phyloP scores from a whole-genome alignment of 805 yeast species.

The Zygoascus ofunaensis region DNA sequence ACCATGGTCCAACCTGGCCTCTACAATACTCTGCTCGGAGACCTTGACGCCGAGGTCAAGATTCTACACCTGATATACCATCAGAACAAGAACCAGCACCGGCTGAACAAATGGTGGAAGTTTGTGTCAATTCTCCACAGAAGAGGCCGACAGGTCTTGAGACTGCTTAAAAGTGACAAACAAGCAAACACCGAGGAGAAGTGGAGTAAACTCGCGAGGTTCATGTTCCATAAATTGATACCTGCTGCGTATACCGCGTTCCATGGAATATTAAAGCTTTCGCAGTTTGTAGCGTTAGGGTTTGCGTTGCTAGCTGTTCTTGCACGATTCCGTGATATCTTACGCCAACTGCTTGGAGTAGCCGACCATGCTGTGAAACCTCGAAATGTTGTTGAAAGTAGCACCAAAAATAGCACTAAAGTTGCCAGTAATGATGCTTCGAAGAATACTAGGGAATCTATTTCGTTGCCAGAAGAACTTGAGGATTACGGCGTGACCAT shows the following conservation, averaged over 20 bases:
- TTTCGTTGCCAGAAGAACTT: neutral
- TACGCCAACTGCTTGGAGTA: no score
- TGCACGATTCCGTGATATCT: constrained; percentile 33
- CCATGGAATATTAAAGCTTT: constrained; percentile 59
- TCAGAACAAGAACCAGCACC: constrained; percentile 70
- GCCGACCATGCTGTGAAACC: neutral
- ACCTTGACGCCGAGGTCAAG: constrained; percentile 42
- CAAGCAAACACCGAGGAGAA: constrained; percentile 4
- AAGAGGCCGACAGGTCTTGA: constrained; percentile 20
- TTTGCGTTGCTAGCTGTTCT: constrained; percentile 53
- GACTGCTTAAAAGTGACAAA: neutral
- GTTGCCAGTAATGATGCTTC: no score
- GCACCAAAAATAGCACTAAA: neutral
- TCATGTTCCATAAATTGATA: constrained; percentile 32
- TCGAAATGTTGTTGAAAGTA: neutral
- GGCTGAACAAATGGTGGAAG: constrained; percentile 69
- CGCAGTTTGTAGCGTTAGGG: constrained; percentile 70
- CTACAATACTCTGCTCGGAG: no score
- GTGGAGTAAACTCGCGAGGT: constrained; percentile 19
- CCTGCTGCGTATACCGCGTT: constrained; percentile 50
- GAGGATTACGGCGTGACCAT: neutral
- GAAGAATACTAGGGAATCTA: no score
- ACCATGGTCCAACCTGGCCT: no score
- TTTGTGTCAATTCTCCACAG: constrained; percentile 57
- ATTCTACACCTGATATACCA: constrained; percentile 57